These are phyloP conservation scores for Groenewaldozyma salmanticensis DNA, from an alignment of 805 yeast species.

Conservation along the genomic window DNA sequence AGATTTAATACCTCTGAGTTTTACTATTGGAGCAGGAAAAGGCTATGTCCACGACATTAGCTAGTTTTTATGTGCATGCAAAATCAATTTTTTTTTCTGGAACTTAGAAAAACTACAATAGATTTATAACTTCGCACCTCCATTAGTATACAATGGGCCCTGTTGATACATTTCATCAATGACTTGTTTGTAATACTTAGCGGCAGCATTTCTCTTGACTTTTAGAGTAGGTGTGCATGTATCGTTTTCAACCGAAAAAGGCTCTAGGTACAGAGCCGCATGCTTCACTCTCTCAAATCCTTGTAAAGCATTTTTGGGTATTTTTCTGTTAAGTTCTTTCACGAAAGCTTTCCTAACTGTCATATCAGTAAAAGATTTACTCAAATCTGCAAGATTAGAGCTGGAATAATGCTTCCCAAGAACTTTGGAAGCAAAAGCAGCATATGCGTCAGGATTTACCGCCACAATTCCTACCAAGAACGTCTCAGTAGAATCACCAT, in stretches of 20 bases:
- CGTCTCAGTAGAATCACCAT: slow-evolving; percentile 52
- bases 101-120: too few relatives aligned
- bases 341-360: slow-evolving; percentile 32
- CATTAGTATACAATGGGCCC: slow-evolving; percentile 33
- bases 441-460: slow-evolving; percentile 40
- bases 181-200: slow-evolving; percentile 32
- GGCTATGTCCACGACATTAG: too few relatives aligned
- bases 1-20: too few relatives aligned
- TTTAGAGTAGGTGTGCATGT: slow-evolving; percentile 61
- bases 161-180: slow-evolving; percentile 40
- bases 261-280: slow-evolving; percentile 43
- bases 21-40: too few relatives aligned
- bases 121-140: too few relatives aligned
- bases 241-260: slow-evolving; percentile 51
- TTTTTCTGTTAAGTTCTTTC: slow-evolving; percentile 30
- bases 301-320: slow-evolving; percentile 33
- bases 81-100: too few relatives aligned
- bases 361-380: slow-evolving; percentile 24
- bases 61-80: too few relatives aligned
- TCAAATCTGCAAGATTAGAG: slow-evolving; percentile 20
- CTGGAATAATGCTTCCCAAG: too few relatives aligned
- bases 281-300: slow-evolving; percentile 61
- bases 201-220: slow-evolving; percentile 42
- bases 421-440: slow-evolving; percentile 25
- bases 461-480: slow-evolving; percentile 56